These are phyloP conservation scores for Penicillium cataractarum DNA, from an alignment of 495 filamentous ascomycete species.

Conservation along the genomic window DNA sequence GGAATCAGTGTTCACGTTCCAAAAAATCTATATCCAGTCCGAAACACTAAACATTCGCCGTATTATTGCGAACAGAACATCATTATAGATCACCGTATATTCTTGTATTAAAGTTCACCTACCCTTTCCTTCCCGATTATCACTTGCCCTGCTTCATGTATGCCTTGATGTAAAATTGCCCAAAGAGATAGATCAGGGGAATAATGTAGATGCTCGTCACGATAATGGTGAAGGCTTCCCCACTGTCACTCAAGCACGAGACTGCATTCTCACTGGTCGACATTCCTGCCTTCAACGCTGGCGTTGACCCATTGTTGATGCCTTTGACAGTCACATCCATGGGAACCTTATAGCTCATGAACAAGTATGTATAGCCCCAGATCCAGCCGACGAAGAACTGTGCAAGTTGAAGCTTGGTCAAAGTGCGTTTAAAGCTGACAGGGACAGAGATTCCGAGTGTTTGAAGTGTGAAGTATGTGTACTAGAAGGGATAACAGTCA, in stretches of 20 bases:
- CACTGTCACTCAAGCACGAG: constrained; percentile 19
- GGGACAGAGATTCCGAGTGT: constrained; percentile 17
- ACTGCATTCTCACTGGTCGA: constrained; percentile 3
- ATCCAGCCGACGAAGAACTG: constrained; percentile 21
- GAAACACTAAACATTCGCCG: not conserved
- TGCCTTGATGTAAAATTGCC: constrained; percentile 25
- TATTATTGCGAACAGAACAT: not conserved
- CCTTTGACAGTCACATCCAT: not conserved
- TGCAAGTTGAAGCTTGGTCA: constrained; percentile 23
- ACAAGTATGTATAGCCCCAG: constrained; percentile 10
- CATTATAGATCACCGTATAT: not conserved
- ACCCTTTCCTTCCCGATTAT: not conserved
- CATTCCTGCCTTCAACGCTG: not conserved
- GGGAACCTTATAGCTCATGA: constrained; percentile 18
- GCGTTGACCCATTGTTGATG: not conserved
- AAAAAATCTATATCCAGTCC: too few relatives aligned
- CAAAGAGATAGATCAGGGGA: constrained; percentile 20
- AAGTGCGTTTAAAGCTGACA: constrained; percentile 16
- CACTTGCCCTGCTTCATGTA: constrained; percentile 13
- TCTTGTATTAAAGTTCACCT: not conserved
- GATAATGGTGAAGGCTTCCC: constrained; percentile 8
- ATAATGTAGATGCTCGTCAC: constrained; percentile 15
- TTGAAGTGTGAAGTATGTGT: constrained; percentile 24
- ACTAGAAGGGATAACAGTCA: constrained; percentile 8
- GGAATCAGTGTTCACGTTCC: too few relatives aligned